Evolutionary conservation across 345 rosid genomes (phyloP).

Genomic region (Gossypium sturtianum): DNA sequence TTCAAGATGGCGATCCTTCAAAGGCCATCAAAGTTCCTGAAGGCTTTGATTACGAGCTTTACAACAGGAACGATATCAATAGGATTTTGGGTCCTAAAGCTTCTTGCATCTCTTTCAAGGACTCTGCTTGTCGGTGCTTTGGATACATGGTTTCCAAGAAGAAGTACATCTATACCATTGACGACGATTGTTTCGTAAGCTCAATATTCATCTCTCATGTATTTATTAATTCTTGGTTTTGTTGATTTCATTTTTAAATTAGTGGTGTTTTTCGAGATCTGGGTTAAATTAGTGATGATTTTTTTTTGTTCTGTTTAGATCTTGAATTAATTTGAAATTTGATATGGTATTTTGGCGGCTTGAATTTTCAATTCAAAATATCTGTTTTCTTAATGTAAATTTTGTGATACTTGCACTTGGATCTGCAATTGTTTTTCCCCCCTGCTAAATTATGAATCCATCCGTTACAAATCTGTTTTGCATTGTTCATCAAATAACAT

Average conservation of each 20-base stretch:
- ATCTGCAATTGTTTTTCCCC: no score
- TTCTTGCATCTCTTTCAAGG: constrained; percentile 61
- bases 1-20: constrained; percentile 26
- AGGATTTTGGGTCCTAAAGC: constrained; percentile 74
- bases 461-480: no score
- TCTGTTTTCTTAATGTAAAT: no score
- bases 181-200: constrained; percentile 89
- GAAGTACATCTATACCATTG: constrained; percentile 79
- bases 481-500: no score
- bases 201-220: neutral
- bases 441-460: no score
- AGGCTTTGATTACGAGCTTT: neutral
- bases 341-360: no score
- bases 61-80: constrained; percentile 46
- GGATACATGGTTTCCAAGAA: constrained; percentile 70
- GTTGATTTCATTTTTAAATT: no score
- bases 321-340: neutral
- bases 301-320: neutral
- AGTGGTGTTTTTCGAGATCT: no score
- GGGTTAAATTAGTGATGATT: neutral
- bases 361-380: no score
- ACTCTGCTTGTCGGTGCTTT: constrained; percentile 66
- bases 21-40: neutral
- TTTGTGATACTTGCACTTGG: no score
- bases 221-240: no score